These are phyloP conservation scores for Liriodendron chinense DNA, from an alignment of 164 flowering plant genomes.

Conservation along the genomic window DNA sequence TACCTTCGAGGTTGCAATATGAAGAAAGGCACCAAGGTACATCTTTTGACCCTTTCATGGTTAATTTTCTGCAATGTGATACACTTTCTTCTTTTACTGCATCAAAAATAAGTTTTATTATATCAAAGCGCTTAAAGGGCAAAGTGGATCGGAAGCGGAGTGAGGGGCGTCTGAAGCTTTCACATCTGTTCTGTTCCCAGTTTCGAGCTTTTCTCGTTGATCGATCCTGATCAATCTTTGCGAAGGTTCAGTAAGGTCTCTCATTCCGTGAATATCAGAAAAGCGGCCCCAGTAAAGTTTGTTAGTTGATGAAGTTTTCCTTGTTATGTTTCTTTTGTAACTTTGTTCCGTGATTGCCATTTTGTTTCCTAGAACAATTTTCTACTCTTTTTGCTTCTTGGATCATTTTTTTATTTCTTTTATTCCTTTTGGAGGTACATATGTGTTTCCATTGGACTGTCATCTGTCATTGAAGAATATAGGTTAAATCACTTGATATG, in stretches of 20 bases:
- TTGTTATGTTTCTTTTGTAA: neutral
- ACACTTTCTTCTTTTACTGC: neutral
- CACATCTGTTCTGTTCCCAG: no score
- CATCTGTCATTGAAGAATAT: no score
- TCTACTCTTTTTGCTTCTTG: neutral
- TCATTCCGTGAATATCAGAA: neutral
- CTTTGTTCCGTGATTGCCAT: neutral
- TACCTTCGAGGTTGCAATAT: conserved; percentile 92
- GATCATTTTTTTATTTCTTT: no score
- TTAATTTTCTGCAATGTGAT: neutral
- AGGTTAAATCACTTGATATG: no score
- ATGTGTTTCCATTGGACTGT: no score
- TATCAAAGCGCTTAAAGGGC: neutral
- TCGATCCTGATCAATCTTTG: no score
- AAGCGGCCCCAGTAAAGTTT: neutral
- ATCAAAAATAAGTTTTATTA: neutral
- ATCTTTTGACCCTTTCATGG: neutral
- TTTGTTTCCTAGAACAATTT: neutral
- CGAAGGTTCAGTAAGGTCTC: no score
- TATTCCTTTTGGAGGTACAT: no score
- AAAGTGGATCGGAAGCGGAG: no score
- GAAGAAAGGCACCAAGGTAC: conserved; percentile 85
- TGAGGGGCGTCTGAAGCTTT: no score
- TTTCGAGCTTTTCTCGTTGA: no score
- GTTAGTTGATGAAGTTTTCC: neutral